Evolutionary conservation across 768 basidiomycete species (phyloP).

Genomic region (Scleroderma bovista): DNA sequence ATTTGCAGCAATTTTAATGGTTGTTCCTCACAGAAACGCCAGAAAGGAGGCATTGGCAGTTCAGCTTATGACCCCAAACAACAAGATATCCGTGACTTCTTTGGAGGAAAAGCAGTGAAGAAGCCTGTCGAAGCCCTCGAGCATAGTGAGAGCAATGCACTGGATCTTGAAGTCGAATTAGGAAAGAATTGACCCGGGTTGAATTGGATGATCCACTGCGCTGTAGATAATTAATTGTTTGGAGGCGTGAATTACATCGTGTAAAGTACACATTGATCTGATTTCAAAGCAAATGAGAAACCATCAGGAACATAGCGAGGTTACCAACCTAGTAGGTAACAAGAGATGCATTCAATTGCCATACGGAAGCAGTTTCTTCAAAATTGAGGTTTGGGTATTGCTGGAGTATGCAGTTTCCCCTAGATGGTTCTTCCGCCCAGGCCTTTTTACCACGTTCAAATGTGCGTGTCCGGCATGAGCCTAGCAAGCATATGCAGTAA

Average conservation of each 20-base stretch:
- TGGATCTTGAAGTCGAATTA: conserved; percentile 17
- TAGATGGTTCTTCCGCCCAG: conserved; percentile 61
- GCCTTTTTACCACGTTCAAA: conserved; percentile 62
- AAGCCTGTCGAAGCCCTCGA: conserved; percentile 8
- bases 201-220: no score
- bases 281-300: neutral
- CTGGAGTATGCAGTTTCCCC: conserved; percentile 63
- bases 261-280: neutral
- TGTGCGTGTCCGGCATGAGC: conserved; percentile 68
- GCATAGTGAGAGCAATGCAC: conserved; percentile 22
- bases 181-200: neutral
- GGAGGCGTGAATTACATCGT: conserved; percentile 8
- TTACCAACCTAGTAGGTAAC: conserved; percentile 15
- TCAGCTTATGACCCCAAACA: conserved; percentile 70
- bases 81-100: conserved; percentile 69
- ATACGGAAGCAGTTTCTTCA: conserved; percentile 73
- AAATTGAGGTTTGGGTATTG: conserved; percentile 54
- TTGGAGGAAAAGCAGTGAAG: conserved; percentile 35
- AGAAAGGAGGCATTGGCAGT: conserved; percentile 73
- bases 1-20: conserved; percentile 13
- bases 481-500: conserved; percentile 31
- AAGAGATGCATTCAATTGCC: no score
- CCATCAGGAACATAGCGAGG: neutral
- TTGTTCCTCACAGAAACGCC: conserved; percentile 43
- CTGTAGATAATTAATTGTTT: no score